These are phyloP conservation scores for Pythium aquatile DNA, from an alignment of 352 stramenopile species.

Conservation along the genomic window DNA sequence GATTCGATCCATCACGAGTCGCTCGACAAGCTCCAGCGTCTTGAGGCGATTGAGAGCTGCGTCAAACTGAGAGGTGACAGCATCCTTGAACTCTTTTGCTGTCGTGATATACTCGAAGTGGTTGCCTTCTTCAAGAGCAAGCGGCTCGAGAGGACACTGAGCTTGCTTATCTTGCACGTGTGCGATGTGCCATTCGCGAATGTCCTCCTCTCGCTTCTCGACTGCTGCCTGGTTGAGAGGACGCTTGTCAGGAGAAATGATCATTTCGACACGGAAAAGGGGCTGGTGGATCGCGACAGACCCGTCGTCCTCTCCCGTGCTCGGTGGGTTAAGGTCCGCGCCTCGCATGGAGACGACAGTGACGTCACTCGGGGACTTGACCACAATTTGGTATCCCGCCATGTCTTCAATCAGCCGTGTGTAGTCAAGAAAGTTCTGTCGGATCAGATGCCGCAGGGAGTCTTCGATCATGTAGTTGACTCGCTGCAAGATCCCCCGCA, in stretches of 20 bases:
- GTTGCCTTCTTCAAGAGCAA: constrained; percentile 45
- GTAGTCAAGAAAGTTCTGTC: constrained; percentile 72
- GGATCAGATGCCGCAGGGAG: constrained; percentile 57
- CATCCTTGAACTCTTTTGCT: constrained; percentile 62
- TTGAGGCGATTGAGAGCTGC: constrained; percentile 73
- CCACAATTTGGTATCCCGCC: constrained; percentile 52
- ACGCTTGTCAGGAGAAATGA: constrained; percentile 54
- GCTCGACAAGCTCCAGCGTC: constrained; percentile 89
- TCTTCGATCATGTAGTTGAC: constrained; percentile 86
- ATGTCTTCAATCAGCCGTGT: constrained; percentile 68
- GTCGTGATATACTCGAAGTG: constrained; percentile 81
- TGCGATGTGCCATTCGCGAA: constrained; percentile 59
- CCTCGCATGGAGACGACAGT: constrained; percentile 18
- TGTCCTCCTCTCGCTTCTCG: constrained; percentile 47
- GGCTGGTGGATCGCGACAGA: constrained; percentile 44
- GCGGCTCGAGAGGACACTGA: constrained; percentile 53
- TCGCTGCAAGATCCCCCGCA: constrained; percentile 62
- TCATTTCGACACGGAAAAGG: constrained; percentile 70
- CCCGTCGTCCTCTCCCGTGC: not conserved
- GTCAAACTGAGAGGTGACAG: constrained; percentile 79
- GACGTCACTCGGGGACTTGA: constrained; percentile 51
- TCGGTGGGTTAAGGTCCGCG: not conserved
- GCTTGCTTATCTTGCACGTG: constrained; percentile 50
- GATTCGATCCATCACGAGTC: constrained; percentile 93
- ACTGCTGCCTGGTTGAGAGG: constrained; percentile 60